phyloP scores from a whole-genome alignment of 2,329 filamentous ascomycete species.

The Colletotrichum tofieldiae region DNA sequence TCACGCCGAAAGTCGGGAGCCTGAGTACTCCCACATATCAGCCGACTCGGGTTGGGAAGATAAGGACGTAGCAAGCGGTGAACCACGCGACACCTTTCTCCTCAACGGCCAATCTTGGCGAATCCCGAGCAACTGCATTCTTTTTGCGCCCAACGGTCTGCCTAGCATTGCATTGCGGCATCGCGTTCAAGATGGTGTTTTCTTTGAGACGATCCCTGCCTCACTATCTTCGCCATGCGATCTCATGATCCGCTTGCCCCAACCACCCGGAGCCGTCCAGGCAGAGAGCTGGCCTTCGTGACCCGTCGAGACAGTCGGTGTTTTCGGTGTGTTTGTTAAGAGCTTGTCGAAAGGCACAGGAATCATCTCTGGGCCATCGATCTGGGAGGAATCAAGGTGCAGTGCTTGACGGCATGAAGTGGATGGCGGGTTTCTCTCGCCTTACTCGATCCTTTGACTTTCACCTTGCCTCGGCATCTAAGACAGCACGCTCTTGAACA shows the following conservation, averaged over 20 bases:
- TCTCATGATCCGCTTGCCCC: neutral
- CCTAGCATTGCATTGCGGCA: neutral
- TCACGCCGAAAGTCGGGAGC: conserved; percentile 27
- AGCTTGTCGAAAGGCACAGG: neutral
- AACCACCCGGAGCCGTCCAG: neutral
- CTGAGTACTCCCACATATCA: conserved; percentile 21
- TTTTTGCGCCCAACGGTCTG: neutral
- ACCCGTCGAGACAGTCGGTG: neutral
- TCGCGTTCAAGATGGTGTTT: conserved; percentile 1
- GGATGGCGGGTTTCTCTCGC: too few relatives aligned
- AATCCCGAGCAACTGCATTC: conserved; percentile 5
- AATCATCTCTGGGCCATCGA: neutral
- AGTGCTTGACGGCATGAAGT: neutral
- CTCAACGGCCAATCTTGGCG: neutral
- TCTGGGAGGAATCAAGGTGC: neutral
- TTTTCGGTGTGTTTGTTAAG: neutral
- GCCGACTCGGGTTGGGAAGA: conserved; percentile 29
- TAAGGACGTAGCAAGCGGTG: conserved; percentile 34
- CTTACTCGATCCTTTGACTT: neutral
- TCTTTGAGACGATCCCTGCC: neutral
- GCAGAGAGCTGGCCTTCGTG: neutral
- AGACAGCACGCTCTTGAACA: neutral
- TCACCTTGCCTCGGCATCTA: neutral
- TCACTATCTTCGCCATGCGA: neutral
- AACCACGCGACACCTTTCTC: conserved; percentile 35